Evolutionary conservation across 129 eudicot species (phyloP), one percentile per base, ranked within the genome.

Genomic region (Solidago caesia): DNA sequence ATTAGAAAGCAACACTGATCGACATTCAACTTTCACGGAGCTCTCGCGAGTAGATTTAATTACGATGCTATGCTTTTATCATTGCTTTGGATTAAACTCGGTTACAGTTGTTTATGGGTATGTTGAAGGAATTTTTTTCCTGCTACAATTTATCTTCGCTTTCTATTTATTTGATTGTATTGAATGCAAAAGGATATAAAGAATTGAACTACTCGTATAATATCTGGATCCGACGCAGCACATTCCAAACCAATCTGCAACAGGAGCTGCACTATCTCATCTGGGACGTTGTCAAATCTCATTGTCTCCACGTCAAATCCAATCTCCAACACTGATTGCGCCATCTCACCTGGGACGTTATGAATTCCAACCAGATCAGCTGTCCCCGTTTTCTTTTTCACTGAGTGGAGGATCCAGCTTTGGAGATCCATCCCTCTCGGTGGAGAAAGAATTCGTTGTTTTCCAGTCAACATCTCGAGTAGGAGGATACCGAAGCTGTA

Each of bases 401-500:
- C 60, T 5, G 39, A 56, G 4, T 55, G 75, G 7, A 71, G 55
- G 21, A 21, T 21, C 75, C 65, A 71, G 7, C 9, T 14, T 9
- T 13, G 66, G 6, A 71, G 59, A 42, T 71, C 66, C 12, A 52
- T 2, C 29, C 11, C 49, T 2, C 74, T 55, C 4, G 57, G 41
- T 27, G 74, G 57, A 16, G 74, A 33, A 29, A 51, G 64, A 10
- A 5, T 7, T 4, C 91, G 94, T 60, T 83, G 93, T 70, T 85
- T 88, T 48, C 96, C 88, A 0, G 94, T 87, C 10, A 90, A 75
- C 79, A 88, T 78, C 71, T 90, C 96, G 2, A 90, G 96, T 16
- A 90, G 79, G 67, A 90, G 71, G 68, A 90, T 80, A 1, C 96
- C 94, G 16, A 87, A 90, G 85, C 96, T 88, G 85, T 90, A 90